phyloP scores from a whole-genome alignment of 208 protist genomes.

The Trypanosoma melophagium region DNA sequence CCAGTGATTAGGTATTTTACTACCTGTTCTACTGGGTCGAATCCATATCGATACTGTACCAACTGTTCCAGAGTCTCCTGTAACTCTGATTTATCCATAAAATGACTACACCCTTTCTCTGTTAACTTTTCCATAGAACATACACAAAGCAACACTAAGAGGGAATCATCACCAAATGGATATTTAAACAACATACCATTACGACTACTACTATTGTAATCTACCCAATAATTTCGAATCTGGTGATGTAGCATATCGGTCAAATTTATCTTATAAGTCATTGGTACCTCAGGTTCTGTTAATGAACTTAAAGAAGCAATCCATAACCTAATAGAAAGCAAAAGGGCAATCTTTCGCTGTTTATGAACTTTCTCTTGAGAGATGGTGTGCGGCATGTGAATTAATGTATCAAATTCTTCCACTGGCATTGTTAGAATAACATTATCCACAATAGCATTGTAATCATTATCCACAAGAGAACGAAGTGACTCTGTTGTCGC shows the following conservation, averaged over 20 bases:
- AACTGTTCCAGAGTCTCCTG: constrained; percentile 1
- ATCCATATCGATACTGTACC: constrained; percentile 2
- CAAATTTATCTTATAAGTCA: not conserved
- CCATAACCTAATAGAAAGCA: constrained; percentile 28
- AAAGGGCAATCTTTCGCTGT: constrained; percentile 1
- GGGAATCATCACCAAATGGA: constrained; percentile 56
- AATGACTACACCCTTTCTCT: not conserved
- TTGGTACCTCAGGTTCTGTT: not conserved
- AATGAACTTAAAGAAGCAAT: constrained; percentile 16
- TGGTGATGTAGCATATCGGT: constrained; percentile 17
- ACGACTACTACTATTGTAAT: not conserved
- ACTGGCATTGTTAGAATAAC: constrained; percentile 26
- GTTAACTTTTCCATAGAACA: constrained; percentile 25
- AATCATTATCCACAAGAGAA: constrained; percentile 18
- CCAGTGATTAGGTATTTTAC: constrained; percentile 12
- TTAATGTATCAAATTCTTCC: constrained; percentile 22
- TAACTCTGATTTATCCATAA: not conserved
- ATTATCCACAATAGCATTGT: not conserved
- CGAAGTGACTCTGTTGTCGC: constrained; percentile 32
- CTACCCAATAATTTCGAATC: constrained; percentile 9
- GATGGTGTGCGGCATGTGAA: constrained; percentile 7
- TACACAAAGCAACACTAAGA: constrained; percentile 43
- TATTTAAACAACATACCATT: not conserved
- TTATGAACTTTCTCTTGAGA: constrained; percentile 1
- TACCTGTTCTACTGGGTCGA: constrained; percentile 19